Conservation (phyloP, 306 rosid genomes). For the Hylodesmum podocarpum region DNA sequence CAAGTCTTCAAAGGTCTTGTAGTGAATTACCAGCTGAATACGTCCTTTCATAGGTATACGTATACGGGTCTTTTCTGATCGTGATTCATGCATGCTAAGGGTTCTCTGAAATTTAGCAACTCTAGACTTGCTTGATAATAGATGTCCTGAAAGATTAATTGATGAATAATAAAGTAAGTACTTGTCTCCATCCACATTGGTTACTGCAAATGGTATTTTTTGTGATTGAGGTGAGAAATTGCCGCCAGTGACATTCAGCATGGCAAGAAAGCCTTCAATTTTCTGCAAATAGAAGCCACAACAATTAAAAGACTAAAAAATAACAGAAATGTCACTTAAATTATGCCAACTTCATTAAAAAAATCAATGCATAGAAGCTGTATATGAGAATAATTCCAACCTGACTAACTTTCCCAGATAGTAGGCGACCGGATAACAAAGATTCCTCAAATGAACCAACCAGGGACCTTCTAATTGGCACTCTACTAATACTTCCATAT, state of each 20-base stretch:
- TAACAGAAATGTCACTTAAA: constrained; percentile 19
- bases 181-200: constrained; percentile 80
- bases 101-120: constrained; percentile 61
- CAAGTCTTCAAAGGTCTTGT: not conserved
- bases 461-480: constrained; percentile 62
- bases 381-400: constrained; percentile 40
- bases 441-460: constrained; percentile 95
- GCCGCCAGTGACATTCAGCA: constrained; percentile 74
- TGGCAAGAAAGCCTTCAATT: constrained; percentile 86
- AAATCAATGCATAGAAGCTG: constrained; percentile 13
- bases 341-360: constrained; percentile 4
- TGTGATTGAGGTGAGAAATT: constrained; percentile 66
- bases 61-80: constrained; percentile 50
- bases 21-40: constrained; percentile 64
- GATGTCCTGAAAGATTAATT: constrained; percentile 50
- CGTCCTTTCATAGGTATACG: constrained; percentile 80
- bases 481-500: constrained; percentile 37
- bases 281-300: constrained; percentile 46
- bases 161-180: constrained; percentile 70
- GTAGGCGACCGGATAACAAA: constrained; percentile 70
- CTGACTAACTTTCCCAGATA: constrained; percentile 58
- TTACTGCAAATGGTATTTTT: constrained; percentile 80
- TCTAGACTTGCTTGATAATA: constrained; percentile 50
- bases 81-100: constrained; percentile 57
- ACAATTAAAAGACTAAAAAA: not conserved